These are phyloP conservation scores for Monosporascus sp. DNA, from an alignment of 2,329 filamentous ascomycete species.

Conservation along the genomic window DNA sequence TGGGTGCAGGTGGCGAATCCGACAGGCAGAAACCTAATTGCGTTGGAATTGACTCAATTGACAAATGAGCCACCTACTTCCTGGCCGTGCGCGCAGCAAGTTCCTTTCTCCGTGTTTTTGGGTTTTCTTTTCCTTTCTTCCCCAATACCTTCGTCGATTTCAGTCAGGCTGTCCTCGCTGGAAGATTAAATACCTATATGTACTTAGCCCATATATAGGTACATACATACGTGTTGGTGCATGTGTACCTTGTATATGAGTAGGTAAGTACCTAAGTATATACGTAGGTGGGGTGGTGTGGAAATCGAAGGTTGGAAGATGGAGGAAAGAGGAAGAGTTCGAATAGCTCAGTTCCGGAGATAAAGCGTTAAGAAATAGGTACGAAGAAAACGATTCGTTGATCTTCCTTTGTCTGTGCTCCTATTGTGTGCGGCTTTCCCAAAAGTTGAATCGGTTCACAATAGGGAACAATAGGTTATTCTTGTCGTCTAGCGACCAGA, in stretches of 20 bases:
- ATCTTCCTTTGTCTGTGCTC: background rate
- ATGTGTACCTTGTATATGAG: background rate
- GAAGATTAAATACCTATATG: background rate
- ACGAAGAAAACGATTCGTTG: too few species aligned
- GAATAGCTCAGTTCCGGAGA: background rate
- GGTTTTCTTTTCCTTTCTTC: too few species aligned
- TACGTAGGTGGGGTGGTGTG: background rate
- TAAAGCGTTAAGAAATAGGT: background rate
- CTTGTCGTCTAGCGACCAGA: background rate
- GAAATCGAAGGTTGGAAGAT: background rate
- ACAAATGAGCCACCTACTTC: constrained; percentile 1
- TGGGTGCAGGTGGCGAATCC: constrained; percentile 17
- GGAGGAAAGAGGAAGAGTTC: background rate
- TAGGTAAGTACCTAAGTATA: background rate
- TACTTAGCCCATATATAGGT: background rate
- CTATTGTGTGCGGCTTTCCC: background rate
- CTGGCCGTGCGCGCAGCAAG: too few species aligned
- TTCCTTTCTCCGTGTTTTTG: too few species aligned
- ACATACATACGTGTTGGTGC: background rate
- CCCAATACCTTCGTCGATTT: background rate
- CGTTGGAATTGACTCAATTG: constrained; percentile 19
- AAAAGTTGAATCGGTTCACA: background rate
- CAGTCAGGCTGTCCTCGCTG: background rate
- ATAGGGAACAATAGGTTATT: background rate
- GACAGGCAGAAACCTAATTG: constrained; percentile 18